These are phyloP conservation scores for Didymosphaeria variabile DNA, from an alignment of 2,329 filamentous ascomycete genomes.

Conservation along the genomic window DNA sequence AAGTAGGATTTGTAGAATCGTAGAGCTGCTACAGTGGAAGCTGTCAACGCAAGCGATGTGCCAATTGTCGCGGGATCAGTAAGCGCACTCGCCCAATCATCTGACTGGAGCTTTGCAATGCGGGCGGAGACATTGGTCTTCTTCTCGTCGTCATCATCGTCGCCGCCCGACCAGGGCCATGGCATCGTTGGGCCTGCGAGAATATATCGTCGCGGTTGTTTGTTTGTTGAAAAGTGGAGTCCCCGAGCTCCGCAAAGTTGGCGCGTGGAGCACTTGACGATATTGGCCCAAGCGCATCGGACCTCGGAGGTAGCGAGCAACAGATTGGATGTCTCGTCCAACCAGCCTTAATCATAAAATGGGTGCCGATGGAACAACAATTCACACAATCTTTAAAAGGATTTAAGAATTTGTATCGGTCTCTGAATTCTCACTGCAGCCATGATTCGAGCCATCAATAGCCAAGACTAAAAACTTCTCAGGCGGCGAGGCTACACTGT, in stretches of 20 bases:
- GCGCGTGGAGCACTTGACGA: no score
- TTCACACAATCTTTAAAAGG: no score
- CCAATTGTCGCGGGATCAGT: constrained; percentile 64
- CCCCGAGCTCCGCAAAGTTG: constrained; percentile 2
- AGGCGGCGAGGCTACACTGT: no score
- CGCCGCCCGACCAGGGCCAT: constrained; percentile 52
- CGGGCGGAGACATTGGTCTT: constrained; percentile 53
- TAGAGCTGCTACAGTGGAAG: constrained; percentile 62
- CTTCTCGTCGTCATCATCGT: constrained; percentile 41
- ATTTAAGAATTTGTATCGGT: no score
- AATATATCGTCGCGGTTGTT: constrained; percentile 21
- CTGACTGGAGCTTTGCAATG: constrained; percentile 48
- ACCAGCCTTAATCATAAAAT: no score
- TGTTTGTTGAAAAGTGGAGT: constrained; percentile 14
- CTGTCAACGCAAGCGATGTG: constrained; percentile 64
- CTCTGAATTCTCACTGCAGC: no score
- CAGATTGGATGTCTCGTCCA: no score
- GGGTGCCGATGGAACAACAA: no score
- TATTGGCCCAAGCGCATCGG: constrained; percentile 13
- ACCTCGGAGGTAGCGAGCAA: constrained; percentile 1
- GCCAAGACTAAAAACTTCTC: no score
- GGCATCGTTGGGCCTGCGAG: constrained; percentile 48
- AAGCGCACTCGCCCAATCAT: constrained; percentile 63
- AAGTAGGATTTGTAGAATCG: constrained; percentile 76
- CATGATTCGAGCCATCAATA: no score